Base-by-base conservation (phyloP, 306 rosid species). In the Malus sylvestris region DNA sequence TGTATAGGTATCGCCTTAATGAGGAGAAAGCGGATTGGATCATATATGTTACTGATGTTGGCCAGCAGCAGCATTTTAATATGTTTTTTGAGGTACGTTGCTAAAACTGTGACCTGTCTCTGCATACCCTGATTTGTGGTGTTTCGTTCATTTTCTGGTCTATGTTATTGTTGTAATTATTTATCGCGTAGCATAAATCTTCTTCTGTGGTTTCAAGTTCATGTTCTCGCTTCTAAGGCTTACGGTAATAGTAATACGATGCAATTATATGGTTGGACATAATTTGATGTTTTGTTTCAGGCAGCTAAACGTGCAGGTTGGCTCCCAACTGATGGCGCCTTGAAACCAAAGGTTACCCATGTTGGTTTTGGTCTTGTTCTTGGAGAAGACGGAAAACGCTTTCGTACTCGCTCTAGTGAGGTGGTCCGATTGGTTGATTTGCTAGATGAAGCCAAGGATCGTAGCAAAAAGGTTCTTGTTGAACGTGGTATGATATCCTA, bases 291-390 rank as follows among this genome's bases (percentile, higher is more conserved):
- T 81, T 58, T 74, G 62, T 87, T 88, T 79, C 87, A 92, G 99
- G 98, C 99, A 51, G 88, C 82, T 35, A 92, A 86, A 81, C 93
- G 91, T 75, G 97, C 97, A 6, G 97, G 92, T 73, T 96, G 99
- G 99, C 85, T 95, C 27, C 97, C 96, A 72, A 81, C 67, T 53
- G 89, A 86, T 73, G 88, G 81, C 51, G 79, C 68, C 33, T 64
- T 45, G 1, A 85, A 80, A 68, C 99, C 99, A 76, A 92, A 89
- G 83, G 81, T 88, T 78, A 90, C 85, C 75, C 99, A 92, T 87
- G 93, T 95, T 38, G 97, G 93, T 68, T 92, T 92, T 82, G 99
- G 99, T 87, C 97, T 95, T 73, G 99, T 95, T 88, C 96, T 90
- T 62, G 99, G 99, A 46, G 97, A 92, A 68, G 99, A 96, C 78